These are phyloP conservation scores for Hibiscus trionum DNA, from an alignment of 345 rosid species.

Conservation along the genomic window DNA sequence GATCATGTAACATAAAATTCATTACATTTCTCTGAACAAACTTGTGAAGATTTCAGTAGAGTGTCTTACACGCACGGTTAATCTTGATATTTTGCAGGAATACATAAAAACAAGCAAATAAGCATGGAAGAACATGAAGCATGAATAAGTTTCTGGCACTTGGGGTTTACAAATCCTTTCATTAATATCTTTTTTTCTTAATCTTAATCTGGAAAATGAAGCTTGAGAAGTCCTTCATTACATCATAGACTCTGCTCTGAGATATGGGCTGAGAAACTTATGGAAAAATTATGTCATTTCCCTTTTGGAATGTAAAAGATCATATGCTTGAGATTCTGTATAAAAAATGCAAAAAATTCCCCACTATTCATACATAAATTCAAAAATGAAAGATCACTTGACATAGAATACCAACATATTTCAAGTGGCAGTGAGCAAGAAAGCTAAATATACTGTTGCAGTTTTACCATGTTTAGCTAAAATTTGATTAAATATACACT, in stretches of 20 bases:
- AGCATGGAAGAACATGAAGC: slow-evolving; percentile 4
- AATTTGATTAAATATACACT: too few relatives aligned
- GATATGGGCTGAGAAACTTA: not conserved
- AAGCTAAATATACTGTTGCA: too few relatives aligned
- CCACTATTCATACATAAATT: too few relatives aligned
- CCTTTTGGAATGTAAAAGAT: too few relatives aligned
- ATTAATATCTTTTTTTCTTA: not conserved
- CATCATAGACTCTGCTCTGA: not conserved
- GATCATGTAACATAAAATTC: too few relatives aligned
- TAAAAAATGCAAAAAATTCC: too few relatives aligned
- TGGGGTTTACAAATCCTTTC: not conserved
- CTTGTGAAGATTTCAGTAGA: not conserved
- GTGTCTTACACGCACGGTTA: not conserved
- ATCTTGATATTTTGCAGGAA: slow-evolving; percentile 21
- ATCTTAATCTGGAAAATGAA: not conserved
- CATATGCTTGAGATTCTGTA: too few relatives aligned
- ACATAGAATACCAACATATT: too few relatives aligned
- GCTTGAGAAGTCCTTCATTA: not conserved
- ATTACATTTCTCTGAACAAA: not conserved
- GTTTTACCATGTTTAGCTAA: too few relatives aligned
- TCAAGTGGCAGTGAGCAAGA: too few relatives aligned
- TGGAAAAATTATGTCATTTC: too few relatives aligned
- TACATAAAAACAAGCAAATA: slow-evolving; percentile 12
- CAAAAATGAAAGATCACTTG: too few relatives aligned
- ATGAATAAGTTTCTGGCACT: slow-evolving; percentile 20